Evolutionary conservation across 805 yeast genomes (phyloP).

Genomic region (Candida fluviatilis): DNA sequence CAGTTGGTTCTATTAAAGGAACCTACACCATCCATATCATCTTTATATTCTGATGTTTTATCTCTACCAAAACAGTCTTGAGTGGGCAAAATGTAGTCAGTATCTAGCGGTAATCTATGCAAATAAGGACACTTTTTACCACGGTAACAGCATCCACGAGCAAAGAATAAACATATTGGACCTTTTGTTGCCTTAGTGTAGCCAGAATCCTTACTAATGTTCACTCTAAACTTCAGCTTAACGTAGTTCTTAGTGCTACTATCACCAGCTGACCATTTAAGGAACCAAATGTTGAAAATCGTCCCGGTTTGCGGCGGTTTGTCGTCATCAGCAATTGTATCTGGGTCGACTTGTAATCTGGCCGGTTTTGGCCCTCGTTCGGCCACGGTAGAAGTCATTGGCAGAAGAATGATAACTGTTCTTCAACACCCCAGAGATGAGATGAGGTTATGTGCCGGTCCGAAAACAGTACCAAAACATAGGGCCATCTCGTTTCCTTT

Average conservation of each 20-base stretch:
- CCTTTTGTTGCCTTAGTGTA: conserved; percentile 58
- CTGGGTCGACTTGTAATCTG: conserved; percentile 67
- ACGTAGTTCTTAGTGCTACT: conserved; percentile 39
- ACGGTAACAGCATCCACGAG: conserved; percentile 80
- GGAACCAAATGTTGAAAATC: conserved; percentile 82
- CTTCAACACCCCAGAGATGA: too few relatives aligned
- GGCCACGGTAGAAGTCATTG: neutral
- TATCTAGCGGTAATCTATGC: conserved; percentile 67
- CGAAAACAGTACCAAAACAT: too few relatives aligned
- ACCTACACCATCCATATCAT: conserved; percentile 95
- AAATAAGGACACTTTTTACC: conserved; percentile 74
- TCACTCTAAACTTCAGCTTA: conserved; percentile 55
- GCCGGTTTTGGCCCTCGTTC: conserved; percentile 42
- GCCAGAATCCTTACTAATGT: conserved; percentile 65
- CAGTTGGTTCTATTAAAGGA: conserved; percentile 64
- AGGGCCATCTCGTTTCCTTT: too few relatives aligned
- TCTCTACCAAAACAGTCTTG: conserved; percentile 93
- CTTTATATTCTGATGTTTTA: conserved; percentile 73
- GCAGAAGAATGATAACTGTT: too few relatives aligned
- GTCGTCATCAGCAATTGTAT: conserved; percentile 48
- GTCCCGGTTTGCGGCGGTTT: conserved; percentile 79
- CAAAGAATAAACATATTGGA: conserved; percentile 75
- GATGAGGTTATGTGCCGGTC: too few relatives aligned
- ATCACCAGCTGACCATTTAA: conserved; percentile 84
- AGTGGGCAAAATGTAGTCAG: conserved; percentile 57